Evolutionary conservation across 2,329 filamentous ascomycete genomes (phyloP), one percentile per base, ranked within the genome.

Genomic region (Microdochium trichocladiopsis): DNA sequence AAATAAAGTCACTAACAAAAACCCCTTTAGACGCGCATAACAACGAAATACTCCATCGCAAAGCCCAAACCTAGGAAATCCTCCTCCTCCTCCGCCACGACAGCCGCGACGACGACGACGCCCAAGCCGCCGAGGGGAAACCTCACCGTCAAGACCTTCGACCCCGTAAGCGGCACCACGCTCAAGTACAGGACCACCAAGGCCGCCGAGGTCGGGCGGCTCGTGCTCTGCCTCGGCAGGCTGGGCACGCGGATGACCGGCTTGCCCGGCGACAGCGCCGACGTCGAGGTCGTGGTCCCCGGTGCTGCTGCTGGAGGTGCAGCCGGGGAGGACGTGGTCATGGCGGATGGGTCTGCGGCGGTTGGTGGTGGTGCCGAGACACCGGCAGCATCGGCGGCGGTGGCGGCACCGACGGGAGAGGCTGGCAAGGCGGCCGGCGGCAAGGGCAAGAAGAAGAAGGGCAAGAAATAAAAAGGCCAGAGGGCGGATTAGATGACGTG

Each of bases 181-280:
- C 79, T 99, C 57, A 95, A 96, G 72, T 97, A 96, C 76, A 80
- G 83, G 66, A 99, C 94, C 33, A 87, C 86, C 66, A 95, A 96
- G 71, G 90, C 88, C 21, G 89, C 90, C 21, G 93, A 97, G 72
- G 91, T 99, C 10, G 86, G 87, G 23, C 78, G 94, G 25, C 72
- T 99, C 61, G 82, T 99, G 53, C 82, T 83, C 50, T 82, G 86
- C 45, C 69, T 99, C 56, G 91, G 90, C 1, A 79, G 82, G 53
- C 70, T 96, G 59, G 90, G 86, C n/a, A 78, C 84, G 51, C 80
- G 77, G 53, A 86, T 88, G 76, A 82, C 80, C 14, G 82, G 77
- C 31, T 64, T 86, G 58, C 72, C 75, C 16, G 65, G 57, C 55
- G 67, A 50, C 50, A 64, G 58, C 53, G 69, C 55, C 21, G 41